phyloP scores from a whole-genome alignment of 2,329 filamentous ascomycete genomes.

The Hypocrella siamensis region DNA sequence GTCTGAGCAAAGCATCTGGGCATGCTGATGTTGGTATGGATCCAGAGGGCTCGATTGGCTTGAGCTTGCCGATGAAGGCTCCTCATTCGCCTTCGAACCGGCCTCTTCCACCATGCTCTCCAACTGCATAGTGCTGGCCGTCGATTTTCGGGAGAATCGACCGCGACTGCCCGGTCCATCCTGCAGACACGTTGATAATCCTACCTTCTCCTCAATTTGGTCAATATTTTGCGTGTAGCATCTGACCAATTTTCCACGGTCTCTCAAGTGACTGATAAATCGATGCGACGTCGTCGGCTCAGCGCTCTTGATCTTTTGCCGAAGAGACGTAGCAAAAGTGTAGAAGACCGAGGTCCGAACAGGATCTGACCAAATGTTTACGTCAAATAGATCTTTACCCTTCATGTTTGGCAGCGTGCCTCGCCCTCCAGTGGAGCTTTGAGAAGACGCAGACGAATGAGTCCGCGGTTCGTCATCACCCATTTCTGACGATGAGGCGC shows the following conservation, averaged over 20 bases:
- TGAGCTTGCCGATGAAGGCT: constrained; percentile 7
- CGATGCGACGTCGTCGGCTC: constrained; percentile 49
- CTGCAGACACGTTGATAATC: constrained; percentile 44
- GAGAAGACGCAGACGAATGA: constrained; percentile 22
- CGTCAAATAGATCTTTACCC: constrained; percentile 56
- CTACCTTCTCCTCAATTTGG: constrained; percentile 55
- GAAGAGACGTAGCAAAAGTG: constrained; percentile 52
- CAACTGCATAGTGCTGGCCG: constrained; percentile 16
- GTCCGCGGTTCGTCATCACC: constrained; percentile 23
- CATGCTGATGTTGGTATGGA: constrained; percentile 4
- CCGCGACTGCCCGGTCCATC: constrained; percentile 46
- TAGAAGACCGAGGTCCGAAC: constrained; percentile 56
- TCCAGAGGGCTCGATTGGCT: constrained; percentile 1
- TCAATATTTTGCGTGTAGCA: constrained; percentile 69
- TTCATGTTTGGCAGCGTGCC: constrained; percentile 44
- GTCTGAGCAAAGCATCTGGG: too few species aligned
- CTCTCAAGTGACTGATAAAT: constrained; percentile 51
- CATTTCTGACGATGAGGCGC: constrained; percentile 26
- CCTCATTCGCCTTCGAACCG: constrained; percentile 3
- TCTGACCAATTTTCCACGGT: constrained; percentile 51
- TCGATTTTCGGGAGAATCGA: constrained; percentile 38
- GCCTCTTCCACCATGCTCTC: constrained; percentile 22
- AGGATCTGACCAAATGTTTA: constrained; percentile 53
- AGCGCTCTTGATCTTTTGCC: constrained; percentile 48
- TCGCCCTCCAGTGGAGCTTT: constrained; percentile 17